Base-by-base conservation (phyloP, 768 basidiomycete genomes). In the Tulasnella sp. region DNA sequence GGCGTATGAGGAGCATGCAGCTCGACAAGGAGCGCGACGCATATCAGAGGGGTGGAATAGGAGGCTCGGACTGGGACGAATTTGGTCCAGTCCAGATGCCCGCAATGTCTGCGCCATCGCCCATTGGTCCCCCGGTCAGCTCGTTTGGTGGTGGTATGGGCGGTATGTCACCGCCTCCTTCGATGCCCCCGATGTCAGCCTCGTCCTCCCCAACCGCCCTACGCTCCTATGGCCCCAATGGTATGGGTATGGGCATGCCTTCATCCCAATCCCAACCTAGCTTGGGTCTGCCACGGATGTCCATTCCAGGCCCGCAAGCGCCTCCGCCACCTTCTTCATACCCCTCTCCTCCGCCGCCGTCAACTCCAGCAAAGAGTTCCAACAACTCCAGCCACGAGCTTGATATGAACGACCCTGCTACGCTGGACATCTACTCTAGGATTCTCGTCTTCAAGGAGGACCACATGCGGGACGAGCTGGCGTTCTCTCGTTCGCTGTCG, bases 371-470 rank as follows among this genome's bases (percentile, higher is more conserved):
- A 24, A 81, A 85, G 54, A 87, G 87, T 66, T 73, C 74, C 25
- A 76, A 77, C 12, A 68, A 76, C 22, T 76, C 80, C 53, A 75
- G 73, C 60, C 34, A 38, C 34, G 92, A 96, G 71, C 78, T 99
- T 60, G 94, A 99, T 70, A 76, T 98, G 65, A 98, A 98, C 66
- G 96, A 99, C 70, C 86, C 94, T 2, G 83, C 86, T 25, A 94
- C 92, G 8, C 75, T 99, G 64, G 94, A 98, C 72, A 96, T 99
- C 65, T 98, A 98, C 70, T 97, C 96, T 50, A 80, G 92, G 64
- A 88, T 97, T 63, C 74, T 98, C 41, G 77, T 98, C 41, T 99
- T 99, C 83, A 97, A 94, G 75, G 92, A 96, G 66, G 93, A 98
- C 70, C 82, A 80, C 65, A 92, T 98, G 90, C 80, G 94, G 34